These are phyloP conservation scores for Ceratobasidium sp. DNA, from an alignment of 1,284 basidiomycete genomes.

Conservation along the genomic window DNA sequence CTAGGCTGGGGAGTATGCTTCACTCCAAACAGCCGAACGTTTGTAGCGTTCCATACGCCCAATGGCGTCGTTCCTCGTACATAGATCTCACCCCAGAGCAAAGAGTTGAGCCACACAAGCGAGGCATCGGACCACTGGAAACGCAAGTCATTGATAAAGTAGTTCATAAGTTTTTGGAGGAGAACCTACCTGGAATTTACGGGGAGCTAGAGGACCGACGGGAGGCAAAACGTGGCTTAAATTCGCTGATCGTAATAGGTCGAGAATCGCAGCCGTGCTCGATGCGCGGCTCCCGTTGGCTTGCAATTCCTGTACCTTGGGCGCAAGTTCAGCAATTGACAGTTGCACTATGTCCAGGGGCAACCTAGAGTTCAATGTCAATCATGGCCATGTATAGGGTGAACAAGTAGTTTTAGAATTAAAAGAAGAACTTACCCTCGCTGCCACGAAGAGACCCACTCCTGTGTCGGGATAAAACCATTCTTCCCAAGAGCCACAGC, in stretches of 20 bases:
- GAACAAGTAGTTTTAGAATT: neutral
- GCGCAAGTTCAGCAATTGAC: constrained; percentile 84
- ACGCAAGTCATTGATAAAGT: constrained; percentile 12
- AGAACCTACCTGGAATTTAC: constrained; percentile 74
- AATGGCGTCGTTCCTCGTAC: constrained; percentile 85
- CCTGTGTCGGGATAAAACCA: constrained; percentile 91
- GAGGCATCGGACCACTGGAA: constrained; percentile 88
- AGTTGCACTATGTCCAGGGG: constrained; percentile 88
- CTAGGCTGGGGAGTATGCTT: constrained; percentile 77
- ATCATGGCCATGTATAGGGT: neutral
- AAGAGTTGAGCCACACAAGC: constrained; percentile 86
- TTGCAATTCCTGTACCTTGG: constrained; percentile 86
- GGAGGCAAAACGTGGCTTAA: constrained; percentile 77
- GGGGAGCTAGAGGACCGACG: constrained; percentile 68
- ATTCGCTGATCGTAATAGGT: constrained; percentile 73
- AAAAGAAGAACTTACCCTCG: constrained; percentile 70
- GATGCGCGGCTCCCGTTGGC: constrained; percentile 69
- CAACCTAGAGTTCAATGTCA: constrained; percentile 59
- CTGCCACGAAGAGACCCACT: constrained; percentile 93
- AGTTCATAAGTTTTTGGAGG: neutral
- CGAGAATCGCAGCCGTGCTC: constrained; percentile 71
- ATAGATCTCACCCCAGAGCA: constrained; percentile 94
- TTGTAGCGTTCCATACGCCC: constrained; percentile 88
- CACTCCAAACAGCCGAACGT: constrained; percentile 86
- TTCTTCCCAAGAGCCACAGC: constrained; percentile 79